Evolutionary conservation across 129 eudicot species (phyloP).

Genomic region (Smallanthus sonchifolius): DNA sequence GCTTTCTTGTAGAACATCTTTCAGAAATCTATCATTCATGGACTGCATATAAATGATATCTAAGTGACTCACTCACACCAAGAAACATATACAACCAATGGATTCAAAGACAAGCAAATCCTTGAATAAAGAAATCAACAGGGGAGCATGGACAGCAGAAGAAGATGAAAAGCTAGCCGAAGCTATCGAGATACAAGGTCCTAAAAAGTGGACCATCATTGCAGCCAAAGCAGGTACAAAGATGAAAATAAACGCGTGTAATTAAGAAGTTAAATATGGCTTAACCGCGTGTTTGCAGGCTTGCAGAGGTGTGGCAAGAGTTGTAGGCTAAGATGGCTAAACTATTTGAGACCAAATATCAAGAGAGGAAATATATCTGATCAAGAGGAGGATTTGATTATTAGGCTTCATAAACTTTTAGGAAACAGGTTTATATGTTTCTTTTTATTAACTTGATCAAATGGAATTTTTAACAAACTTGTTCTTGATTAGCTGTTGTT

Average conservation of each 20-base stretch:
- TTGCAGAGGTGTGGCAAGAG: slow-evolving; percentile 39
- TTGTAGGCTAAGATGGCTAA: slow-evolving; percentile 51
- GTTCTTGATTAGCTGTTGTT: not conserved
- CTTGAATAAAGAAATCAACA: slow-evolving; percentile 24
- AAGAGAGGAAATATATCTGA: slow-evolving; percentile 44
- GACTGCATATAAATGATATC: slow-evolving; percentile 16
- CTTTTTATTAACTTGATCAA: not conserved
- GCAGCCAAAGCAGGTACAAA: slow-evolving; percentile 40
- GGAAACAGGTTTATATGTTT: slow-evolving; percentile 37
- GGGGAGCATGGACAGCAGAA: slow-evolving; percentile 43
- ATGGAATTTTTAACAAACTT: not conserved
- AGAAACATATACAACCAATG: slow-evolving; percentile 25
- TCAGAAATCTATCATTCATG: slow-evolving; percentile 6
- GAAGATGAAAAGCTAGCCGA: slow-evolving; percentile 45
- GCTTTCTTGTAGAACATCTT: slow-evolving; percentile 11
- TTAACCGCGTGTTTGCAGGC: slow-evolving; percentile 23
- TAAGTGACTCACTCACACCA: not conserved
- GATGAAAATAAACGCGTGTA: not conserved
- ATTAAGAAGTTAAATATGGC: not conserved
- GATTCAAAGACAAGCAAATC: slow-evolving; percentile 11
- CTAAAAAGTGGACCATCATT: slow-evolving; percentile 35
- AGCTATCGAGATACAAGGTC: slow-evolving; percentile 34
- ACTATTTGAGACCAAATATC: slow-evolving; percentile 43
- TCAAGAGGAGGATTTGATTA: slow-evolving; percentile 44
- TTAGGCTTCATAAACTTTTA: slow-evolving; percentile 45